Base-by-base conservation (phyloP, 805 yeast species). In the Candida chilensis region DNA sequence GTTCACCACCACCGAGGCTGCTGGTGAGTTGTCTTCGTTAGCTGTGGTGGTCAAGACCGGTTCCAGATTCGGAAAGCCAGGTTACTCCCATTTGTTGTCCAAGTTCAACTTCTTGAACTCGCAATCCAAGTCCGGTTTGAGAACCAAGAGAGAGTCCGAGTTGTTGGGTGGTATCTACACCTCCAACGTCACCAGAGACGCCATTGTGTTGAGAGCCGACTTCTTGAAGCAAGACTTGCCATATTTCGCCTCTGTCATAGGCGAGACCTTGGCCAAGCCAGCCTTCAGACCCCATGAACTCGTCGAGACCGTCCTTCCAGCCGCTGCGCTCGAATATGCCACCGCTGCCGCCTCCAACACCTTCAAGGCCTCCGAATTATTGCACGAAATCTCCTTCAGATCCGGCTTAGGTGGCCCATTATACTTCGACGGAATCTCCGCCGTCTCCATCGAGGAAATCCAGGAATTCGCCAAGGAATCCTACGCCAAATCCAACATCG, bases 101-200 rank as follows among this genome's bases (percentile, higher is more conserved):
- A 74, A 86, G 58, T 87, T 76, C 58, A 80, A 79, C 47, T 92
- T 81, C 68, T 74, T 81, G 53, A 79, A 82, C 70, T 86, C 95
- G 34, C 67, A 68, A 38, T 57, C 74, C 45, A 85, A 86, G 58
- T 81, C 96, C 13, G 95, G 92, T 16, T 71, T 92, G 54, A 83
- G 97, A 67, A 69, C 88, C 50, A 82, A 87, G 51, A 83, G 98
- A 63, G 98, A 92, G 65, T 65, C 88, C 30, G 98, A 90, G 66
- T 74, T 92, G 41, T 69, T 90, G 41, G 97, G 98, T 44, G 97
- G 95, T 53, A 60, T 59, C 37, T 73, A 86, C 57, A 51, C 70
- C 29, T 66, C 94, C 27, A 47, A 52, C 34, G 78, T 86, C 45
- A 76, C 83, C 57, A 81, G 96, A 67, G 97, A 92, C 54, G 67